Conservation (phyloP, 148 eudicot species). For the Bassia scoparia region DNA sequence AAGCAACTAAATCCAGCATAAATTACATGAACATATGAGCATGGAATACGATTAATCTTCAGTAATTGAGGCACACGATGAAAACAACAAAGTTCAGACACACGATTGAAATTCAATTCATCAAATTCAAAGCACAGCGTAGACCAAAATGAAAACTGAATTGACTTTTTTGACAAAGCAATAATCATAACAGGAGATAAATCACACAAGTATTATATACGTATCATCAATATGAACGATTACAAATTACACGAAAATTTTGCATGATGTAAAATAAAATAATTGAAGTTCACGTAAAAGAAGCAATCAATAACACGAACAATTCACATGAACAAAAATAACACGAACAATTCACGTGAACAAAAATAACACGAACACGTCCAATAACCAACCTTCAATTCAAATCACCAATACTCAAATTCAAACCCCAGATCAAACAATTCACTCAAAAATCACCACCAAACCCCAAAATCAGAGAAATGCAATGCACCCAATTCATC, state of each 20-base stretch:
- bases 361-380: constrained; percentile 11
- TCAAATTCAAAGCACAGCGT: constrained; percentile 1
- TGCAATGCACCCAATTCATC: constrained; percentile 19
- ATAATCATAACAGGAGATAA: neutral
- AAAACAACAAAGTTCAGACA: constrained; percentile 12
- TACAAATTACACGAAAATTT: constrained; percentile 20
- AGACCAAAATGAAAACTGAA: constrained; percentile 5
- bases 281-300: constrained; percentile 30
- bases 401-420: constrained; percentile 7
- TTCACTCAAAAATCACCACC: constrained; percentile 1
- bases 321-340: constrained; percentile 11
- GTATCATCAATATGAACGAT: constrained; percentile 24
- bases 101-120: constrained; percentile 6
- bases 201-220: constrained; percentile 1
- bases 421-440: constrained; percentile 18
- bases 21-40: neutral
- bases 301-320: constrained; percentile 22
- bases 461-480: constrained; percentile 18
- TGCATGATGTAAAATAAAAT: constrained; percentile 25
- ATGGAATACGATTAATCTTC: neutral
- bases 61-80: neutral
- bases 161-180: constrained; percentile 15
- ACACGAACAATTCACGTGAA: neutral
- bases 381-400: constrained; percentile 3
- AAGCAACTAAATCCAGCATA: neutral